Conservation (phyloP, 495 filamentous ascomycete species). For the Penicillium dipodomyicola region DNA sequence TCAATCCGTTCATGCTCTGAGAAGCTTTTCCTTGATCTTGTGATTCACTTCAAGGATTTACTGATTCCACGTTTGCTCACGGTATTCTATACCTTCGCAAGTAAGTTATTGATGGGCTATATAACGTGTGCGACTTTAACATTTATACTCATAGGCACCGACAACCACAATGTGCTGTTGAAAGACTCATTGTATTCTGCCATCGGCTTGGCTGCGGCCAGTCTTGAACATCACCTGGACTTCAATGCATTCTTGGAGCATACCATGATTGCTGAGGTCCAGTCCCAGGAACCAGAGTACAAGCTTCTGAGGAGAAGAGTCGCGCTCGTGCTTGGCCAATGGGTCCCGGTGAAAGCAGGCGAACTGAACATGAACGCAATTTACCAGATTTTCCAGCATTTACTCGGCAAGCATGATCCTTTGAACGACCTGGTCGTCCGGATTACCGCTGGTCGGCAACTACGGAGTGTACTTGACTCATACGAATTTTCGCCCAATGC, state of each 20-base stretch:
- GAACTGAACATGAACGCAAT: constrained; percentile 65
- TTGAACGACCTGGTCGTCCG: constrained; percentile 90
- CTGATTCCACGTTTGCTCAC: constrained; percentile 70
- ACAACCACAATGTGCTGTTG: constrained; percentile 67
- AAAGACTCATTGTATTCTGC: constrained; percentile 95
- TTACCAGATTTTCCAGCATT: constrained; percentile 83
- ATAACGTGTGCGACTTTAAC: neutral
- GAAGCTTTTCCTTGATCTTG: constrained; percentile 87
- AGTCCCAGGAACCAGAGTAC: constrained; percentile 69
- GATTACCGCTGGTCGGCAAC: constrained; percentile 81
- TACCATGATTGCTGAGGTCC: constrained; percentile 75
- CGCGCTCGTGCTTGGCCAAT: constrained; percentile 83
- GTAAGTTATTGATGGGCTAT: constrained; percentile 36
- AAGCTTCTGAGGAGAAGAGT: constrained; percentile 86
- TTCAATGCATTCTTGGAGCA: constrained; percentile 75
- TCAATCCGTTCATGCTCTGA: constrained; percentile 86
- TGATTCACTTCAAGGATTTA: constrained; percentile 79
- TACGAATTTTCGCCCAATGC: constrained; percentile 69
- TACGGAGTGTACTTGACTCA: constrained; percentile 74
- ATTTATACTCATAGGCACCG: constrained; percentile 37
- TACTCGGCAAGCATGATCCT: constrained; percentile 73
- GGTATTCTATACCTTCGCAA: constrained; percentile 73
- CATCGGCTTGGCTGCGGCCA: constrained; percentile 77
- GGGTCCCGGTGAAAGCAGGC: constrained; percentile 73
- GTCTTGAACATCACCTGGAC: constrained; percentile 68